These are phyloP conservation scores for Pisolithus albus DNA, from an alignment of 768 basidiomycete species.

Conservation along the genomic window DNA sequence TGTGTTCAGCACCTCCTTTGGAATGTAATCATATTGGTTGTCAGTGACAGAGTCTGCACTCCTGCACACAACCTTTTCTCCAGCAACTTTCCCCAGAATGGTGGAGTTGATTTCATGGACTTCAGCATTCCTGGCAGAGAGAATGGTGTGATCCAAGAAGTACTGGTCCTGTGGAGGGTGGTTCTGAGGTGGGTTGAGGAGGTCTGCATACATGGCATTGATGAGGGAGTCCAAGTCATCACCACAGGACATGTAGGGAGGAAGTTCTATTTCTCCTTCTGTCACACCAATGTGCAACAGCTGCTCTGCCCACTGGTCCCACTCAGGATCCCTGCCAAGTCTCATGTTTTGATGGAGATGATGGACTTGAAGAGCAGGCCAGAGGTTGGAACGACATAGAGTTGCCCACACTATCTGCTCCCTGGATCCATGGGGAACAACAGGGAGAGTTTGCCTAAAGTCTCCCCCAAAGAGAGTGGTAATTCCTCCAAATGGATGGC, in stretches of 20 bases:
- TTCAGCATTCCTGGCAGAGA: conserved; percentile 23
- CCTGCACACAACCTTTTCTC: conserved; percentile 15
- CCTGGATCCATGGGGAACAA: conserved; percentile 32
- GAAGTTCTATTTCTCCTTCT: conserved; percentile 1
- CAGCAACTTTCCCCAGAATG: conserved; percentile 20
- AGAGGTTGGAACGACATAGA: conserved; percentile 31
- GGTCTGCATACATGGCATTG: conserved; percentile 19
- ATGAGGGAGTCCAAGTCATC: conserved; percentile 9
- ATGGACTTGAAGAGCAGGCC: conserved; percentile 28
- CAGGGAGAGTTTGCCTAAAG: conserved; percentile 41
- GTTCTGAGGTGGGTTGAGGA: conserved; percentile 5
- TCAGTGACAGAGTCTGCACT: conserved; percentile 27
- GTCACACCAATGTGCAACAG: conserved; percentile 34
- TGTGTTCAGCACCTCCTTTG: conserved; percentile 34
- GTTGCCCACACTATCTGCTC: conserved; percentile 32
- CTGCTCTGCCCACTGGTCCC: conserved; percentile 30
- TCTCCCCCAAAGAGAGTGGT: conserved; percentile 44
- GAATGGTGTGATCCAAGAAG: conserved; percentile 27
- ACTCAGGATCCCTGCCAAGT: conserved; percentile 19
- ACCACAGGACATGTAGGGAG: background rate
- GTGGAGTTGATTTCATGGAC: conserved; percentile 28
- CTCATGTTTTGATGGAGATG: conserved; percentile 35
- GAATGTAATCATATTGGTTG: conserved; percentile 19
- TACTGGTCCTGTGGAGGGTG: conserved; percentile 17
- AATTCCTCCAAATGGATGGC: conserved; percentile 37